These are phyloP conservation scores for Teunomyces funiuensis DNA, from an alignment of 805 yeast genomes.

Conservation along the genomic window DNA sequence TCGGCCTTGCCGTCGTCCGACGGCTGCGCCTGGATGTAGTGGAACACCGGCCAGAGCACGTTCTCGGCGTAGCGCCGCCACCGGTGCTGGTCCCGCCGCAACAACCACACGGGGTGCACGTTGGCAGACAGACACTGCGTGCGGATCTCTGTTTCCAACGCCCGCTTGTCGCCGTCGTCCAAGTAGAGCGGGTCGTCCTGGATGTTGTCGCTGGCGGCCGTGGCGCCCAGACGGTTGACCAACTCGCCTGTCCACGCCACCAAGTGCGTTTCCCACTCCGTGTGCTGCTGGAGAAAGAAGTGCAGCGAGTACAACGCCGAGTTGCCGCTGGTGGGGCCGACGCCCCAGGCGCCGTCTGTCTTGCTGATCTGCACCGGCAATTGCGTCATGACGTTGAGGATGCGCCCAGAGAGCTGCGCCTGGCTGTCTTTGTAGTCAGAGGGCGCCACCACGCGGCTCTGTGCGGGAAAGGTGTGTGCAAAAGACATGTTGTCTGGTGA, in stretches of 20 bases:
- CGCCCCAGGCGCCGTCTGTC: conserved; percentile 48
- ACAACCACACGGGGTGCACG: conserved; percentile 86
- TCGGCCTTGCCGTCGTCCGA: conserved; percentile 70
- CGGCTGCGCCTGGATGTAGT: conserved; percentile 80
- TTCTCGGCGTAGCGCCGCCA: conserved; percentile 93
- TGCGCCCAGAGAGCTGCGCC: conserved; percentile 59
- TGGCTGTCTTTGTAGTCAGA: conserved; percentile 24
- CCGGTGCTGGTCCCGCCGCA: conserved; percentile 71
- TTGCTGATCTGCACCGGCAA: conserved; percentile 63
- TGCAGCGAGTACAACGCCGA: conserved; percentile 81
- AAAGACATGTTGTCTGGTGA: background rate
- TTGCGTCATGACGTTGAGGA: conserved; percentile 64
- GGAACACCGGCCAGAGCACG: conserved; percentile 91
- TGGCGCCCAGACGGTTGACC: conserved; percentile 26
- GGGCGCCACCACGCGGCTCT: conserved; percentile 25
- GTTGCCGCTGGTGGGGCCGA: conserved; percentile 72
- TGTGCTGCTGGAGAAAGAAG: conserved; percentile 57
- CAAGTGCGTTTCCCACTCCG: conserved; percentile 84
- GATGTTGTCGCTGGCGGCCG: conserved; percentile 26
- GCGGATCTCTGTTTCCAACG: conserved; percentile 48
- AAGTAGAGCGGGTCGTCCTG: conserved; percentile 60
- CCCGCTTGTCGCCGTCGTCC: conserved; percentile 53
- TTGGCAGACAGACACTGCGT: conserved; percentile 46
- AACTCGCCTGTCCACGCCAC: conserved; percentile 97
- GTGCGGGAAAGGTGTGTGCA: conserved; percentile 22